A percentile compares a stretch with the other conserved stretches of the same genome.
Conservation (phyloP, 73 alveolate species). For the Paraurostyla sp. region DNA sequence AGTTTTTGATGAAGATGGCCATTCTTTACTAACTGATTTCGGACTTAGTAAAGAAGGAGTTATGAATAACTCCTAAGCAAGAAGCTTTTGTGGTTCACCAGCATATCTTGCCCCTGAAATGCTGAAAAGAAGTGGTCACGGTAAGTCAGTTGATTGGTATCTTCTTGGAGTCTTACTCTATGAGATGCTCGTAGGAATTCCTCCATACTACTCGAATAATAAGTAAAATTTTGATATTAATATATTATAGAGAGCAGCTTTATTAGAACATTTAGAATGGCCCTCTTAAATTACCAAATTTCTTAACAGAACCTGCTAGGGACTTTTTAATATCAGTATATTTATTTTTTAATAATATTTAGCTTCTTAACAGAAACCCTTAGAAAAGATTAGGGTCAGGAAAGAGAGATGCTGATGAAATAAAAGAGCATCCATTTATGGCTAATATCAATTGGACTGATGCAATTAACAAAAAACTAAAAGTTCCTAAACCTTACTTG, state of each 20-base stretch:
- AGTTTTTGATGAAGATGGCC: conserved; percentile 94
- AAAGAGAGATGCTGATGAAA: conserved; percentile 90
- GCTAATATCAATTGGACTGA: conserved; percentile 86
- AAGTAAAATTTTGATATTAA: conserved; percentile 90
- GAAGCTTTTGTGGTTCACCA: conserved; percentile 94
- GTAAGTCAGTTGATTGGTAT: conserved; percentile 95
- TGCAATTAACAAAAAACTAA: conserved; percentile 75
- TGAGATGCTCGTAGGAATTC: conserved; percentile 97
- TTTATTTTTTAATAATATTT: conserved; percentile 39
- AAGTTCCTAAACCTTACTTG: conserved; percentile 71
- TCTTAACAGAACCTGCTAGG: conserved; percentile 76
- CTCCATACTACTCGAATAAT: conserved; percentile 95
- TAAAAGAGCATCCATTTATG: conserved; percentile 88
- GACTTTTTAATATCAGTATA: conserved; percentile 71
- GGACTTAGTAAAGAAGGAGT: conserved; percentile 94
- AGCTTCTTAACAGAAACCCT: conserved; percentile 93
- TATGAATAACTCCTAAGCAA: conserved; percentile 80
- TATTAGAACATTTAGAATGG: conserved; percentile 76
- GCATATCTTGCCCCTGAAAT: conserved; percentile 98
- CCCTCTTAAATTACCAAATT: conserved; percentile 82
- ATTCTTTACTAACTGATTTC: conserved; percentile 95
- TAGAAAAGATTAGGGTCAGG: conserved; percentile 95
- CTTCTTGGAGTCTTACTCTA: conserved; percentile 91
- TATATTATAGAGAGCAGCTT: conserved; percentile 56
- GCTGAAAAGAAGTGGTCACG: conserved; percentile 88